Conservation (phyloP, 352 stramenopile genomes). For the Phytopythium mirpurense region DNA sequence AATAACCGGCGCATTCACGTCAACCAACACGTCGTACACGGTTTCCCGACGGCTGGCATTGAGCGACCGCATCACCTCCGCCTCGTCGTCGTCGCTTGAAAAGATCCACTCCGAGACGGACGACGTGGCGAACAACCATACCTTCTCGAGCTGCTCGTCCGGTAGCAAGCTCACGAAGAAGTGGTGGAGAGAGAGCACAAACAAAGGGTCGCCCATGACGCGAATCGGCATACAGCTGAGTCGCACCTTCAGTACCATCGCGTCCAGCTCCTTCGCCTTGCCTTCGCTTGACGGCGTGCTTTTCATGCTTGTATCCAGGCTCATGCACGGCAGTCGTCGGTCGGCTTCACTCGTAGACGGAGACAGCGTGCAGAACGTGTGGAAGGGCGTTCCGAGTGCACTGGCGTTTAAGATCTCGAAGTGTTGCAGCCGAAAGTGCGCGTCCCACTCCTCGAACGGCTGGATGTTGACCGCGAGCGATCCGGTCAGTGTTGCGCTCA, state of each 20-base stretch:
- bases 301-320: conserved; percentile 31
- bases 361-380: conserved; percentile 59
- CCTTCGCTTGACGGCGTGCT: conserved; percentile 9
- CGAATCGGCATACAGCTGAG: conserved; percentile 56
- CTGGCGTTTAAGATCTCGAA: conserved; percentile 65
- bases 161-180: conserved; percentile 71
- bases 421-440: conserved; percentile 47
- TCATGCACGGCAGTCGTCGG: conserved; percentile 32
- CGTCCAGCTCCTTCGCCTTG: background rate
- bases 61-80: conserved; percentile 31
- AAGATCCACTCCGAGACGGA: conserved; percentile 83
- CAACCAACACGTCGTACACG: conserved; percentile 59
- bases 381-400: conserved; percentile 36
- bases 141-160: conserved; percentile 64
- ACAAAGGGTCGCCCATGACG: conserved; percentile 65
- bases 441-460: conserved; percentile 64
- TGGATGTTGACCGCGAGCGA: conserved; percentile 57
- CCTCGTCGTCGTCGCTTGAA: conserved; percentile 50
- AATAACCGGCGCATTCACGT: conserved; percentile 74
- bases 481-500: conserved; percentile 39
- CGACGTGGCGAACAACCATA: conserved; percentile 78
- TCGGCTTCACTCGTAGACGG: conserved; percentile 6
- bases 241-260: conserved; percentile 29
- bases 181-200: conserved; percentile 56
- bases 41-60: conserved; percentile 13